These are phyloP conservation scores for Torulaspora globosa DNA, from an alignment of 1,139 yeast species.

Conservation along the genomic window DNA sequence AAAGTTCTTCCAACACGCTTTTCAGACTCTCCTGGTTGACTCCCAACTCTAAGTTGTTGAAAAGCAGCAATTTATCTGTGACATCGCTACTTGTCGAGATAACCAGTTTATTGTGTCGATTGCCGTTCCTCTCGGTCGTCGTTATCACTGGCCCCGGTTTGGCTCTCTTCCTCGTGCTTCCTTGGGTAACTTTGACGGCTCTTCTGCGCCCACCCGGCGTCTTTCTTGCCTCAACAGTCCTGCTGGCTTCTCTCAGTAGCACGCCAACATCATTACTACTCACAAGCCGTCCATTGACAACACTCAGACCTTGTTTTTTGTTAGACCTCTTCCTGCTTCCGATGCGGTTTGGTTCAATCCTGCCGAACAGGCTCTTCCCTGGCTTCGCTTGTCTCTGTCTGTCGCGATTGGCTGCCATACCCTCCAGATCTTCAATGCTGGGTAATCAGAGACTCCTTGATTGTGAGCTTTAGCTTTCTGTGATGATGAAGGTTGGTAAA, in stretches of 20 bases:
- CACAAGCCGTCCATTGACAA: conserved; percentile 31
- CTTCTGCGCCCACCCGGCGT: neutral
- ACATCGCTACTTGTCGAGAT: conserved; percentile 21
- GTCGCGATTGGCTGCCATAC: conserved; percentile 10
- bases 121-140: neutral
- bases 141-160: neutral
- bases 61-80: conserved; percentile 18
- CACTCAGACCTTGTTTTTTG: conserved; percentile 21
- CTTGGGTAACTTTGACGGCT: conserved; percentile 3
- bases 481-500: neutral
- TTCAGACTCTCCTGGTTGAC: conserved; percentile 26
- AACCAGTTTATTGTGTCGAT: conserved; percentile 20
- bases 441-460: neutral
- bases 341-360: conserved; percentile 12
- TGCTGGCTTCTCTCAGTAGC: conserved; percentile 25
- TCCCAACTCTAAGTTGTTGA: conserved; percentile 31
- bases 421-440: neutral
- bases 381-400: conserved; percentile 4
- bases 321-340: conserved; percentile 6
- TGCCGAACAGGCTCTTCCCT: conserved; percentile 15
- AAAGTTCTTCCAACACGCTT: conserved; percentile 23
- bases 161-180: conserved; percentile 1
- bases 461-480: neutral
- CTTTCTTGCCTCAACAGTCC: conserved; percentile 14
- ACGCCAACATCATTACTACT: conserved; percentile 29